These are phyloP conservation scores for Breynia disticha DNA, from an alignment of 441 rosid genomes.

Conservation along the genomic window DNA sequence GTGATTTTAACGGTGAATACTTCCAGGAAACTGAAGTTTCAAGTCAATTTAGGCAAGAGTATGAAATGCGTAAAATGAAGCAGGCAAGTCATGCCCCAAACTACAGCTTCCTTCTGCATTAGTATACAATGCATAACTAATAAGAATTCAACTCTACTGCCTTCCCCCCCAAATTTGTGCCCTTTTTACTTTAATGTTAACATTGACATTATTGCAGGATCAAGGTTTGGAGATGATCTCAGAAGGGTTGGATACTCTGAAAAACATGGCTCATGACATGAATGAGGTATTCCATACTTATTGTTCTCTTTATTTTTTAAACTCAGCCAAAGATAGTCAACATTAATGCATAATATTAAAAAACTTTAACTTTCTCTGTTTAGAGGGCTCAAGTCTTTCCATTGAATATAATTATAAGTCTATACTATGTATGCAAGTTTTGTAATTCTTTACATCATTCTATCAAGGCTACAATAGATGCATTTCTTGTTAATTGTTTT, in stretches of 20 bases:
- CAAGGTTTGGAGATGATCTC: conserved; percentile 91
- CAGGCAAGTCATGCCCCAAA: conserved; percentile 43
- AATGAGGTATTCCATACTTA: conserved; percentile 50
- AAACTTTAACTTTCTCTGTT: too few species aligned
- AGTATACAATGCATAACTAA: neutral
- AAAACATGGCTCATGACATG: conserved; percentile 91
- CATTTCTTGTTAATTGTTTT: too few species aligned
- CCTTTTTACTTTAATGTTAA: neutral
- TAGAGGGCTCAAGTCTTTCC: too few species aligned
- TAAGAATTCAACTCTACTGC: neutral
- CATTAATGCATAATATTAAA: neutral
- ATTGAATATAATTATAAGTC: too few species aligned
- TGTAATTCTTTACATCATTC: neutral
- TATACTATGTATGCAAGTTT: too few species aligned
- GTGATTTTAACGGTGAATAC: conserved; percentile 70
- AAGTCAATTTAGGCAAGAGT: conserved; percentile 73
- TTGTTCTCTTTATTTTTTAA: neutral
- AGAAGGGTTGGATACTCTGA: conserved; percentile 83
- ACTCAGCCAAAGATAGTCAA: neutral
- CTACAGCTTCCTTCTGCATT: conserved; percentile 10
- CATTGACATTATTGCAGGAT: conserved; percentile 41
- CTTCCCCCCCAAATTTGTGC: neutral
- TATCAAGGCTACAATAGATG: too few species aligned
- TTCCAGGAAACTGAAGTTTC: conserved; percentile 72
- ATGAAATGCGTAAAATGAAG: conserved; percentile 77